Base-by-base conservation (phyloP, 768 basidiomycete genomes). In the Pisolithus microcarpus region DNA sequence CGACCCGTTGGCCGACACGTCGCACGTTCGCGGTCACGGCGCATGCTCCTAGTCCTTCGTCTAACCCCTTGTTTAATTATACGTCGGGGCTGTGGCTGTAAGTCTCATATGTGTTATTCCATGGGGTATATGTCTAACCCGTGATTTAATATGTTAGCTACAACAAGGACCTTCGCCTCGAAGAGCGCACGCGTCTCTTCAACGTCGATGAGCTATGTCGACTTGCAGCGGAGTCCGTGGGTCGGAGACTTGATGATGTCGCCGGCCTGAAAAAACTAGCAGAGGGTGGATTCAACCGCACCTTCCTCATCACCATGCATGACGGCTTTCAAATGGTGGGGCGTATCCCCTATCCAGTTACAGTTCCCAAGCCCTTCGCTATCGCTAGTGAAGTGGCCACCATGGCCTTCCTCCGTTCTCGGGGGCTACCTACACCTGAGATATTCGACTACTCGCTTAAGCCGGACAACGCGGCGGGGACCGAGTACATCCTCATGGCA, bases 221-320 rank as follows among this genome's bases (percentile, higher is more conserved):
- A 63, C 72, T 77, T 61, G 72, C 74, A 52, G 75, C 74, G 8
- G n/a, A 72, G 64, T 70, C 75, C 26, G 66, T 75, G 10, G 44
- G 51, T 58, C 67, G 64, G 8, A 71, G 56, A 57, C 60, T 63
- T 64, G 54, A 53, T 13, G 71, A 77, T 62, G 52, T 78, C 61
- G 62, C 62, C 59, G 43, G 23, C 54, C 36, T 76, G 0, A 3
- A 2, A 51, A 78, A 76, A 57, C 73, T 78, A 36, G 74, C 65
- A 43, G 77, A 79, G 66, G 60, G 55, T 28, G 58, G 65, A 4
- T 61, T 67, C 40, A 67, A 67, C 51, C 64, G 64, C 43, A 59
- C 58, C 38, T 68, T 68, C 51, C 58, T 68, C 46, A 56, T 68
- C 56, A 61, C 62, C 31, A 47, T 68, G 56, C 53, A 37, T 38